Evolutionary conservation across 2,329 filamentous ascomycete genomes (phyloP), one percentile per base, ranked within the genome.

Genomic region (Pyrenochaeta sp.): DNA sequence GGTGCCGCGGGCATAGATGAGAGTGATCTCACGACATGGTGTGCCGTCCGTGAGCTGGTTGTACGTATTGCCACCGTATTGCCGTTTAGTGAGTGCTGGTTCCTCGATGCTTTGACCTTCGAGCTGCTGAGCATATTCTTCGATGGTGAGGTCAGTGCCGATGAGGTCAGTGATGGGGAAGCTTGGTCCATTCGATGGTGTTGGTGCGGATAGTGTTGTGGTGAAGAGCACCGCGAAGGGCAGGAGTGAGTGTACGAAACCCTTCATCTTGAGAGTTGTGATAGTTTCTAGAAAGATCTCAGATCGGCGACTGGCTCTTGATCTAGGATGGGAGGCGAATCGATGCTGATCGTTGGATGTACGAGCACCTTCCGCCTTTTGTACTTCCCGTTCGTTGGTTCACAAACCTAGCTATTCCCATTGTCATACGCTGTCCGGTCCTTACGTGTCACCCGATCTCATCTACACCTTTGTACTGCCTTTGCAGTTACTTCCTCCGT

Each of bases 1-100:
- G 4, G 84, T 86, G 10, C 85, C 85, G 19, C 85, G 81, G 34
- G 85, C 84, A 59, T 82, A 86, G 67, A 87, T 82, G 58, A 87
- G 71, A 10, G 82, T 85, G 48, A 84, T 77, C 15, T 74, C 66
- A 25, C 79, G 79, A 72, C 82, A 84, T 36, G 64, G 58, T n/a
- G 69, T 72, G 13, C 69, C 66, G 56, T 72, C 66, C 12, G 68
- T 74, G 19, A 75, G 58, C 44, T 75, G 71, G 58, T 73, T 74
- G 59, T 72, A 70, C 12, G 70, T 74, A 52, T 63, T 54, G 22
- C 62, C 55, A 27, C 40, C 55, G 58, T 65, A 73, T 45, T 69
- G 67, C 25, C 67, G 65, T 56, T 68, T 69, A 42, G 54, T 50
- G 7, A 71, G 47, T 7, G 54, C 40, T 28, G 53, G 56, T 40